Evolutionary conservation across 177 flowering plant genomes (phyloP).

Genomic region (Tripterygium wilfordii): DNA sequence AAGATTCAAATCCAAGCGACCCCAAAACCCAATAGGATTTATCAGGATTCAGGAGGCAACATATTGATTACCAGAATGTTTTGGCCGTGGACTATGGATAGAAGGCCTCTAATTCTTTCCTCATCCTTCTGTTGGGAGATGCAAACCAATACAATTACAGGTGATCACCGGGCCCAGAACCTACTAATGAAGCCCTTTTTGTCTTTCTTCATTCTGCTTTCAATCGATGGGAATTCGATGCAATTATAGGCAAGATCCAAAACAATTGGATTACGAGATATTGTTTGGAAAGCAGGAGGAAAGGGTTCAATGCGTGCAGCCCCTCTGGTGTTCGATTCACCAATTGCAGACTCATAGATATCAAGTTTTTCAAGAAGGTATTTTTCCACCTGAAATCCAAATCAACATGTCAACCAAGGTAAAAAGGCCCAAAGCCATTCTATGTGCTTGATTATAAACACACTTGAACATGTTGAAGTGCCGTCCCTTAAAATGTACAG

Average conservation of each 20-base stretch:
- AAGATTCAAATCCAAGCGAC: too few relatives aligned
- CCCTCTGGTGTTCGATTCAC: slow-evolving; percentile 50
- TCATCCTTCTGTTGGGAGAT: too few relatives aligned
- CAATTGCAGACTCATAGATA: slow-evolving; percentile 71
- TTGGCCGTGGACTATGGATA: too few relatives aligned
- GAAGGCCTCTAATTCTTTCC: too few relatives aligned
- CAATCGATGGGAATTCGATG: slow-evolving; percentile 89
- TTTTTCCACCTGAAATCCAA: slow-evolving; percentile 49
- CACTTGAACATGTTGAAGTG: too few relatives aligned
- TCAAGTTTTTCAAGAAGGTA: slow-evolving; percentile 78
- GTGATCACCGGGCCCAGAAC: slow-evolving; percentile 44
- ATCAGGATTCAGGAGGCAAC: too few relatives aligned
- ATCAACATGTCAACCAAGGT: slow-evolving; percentile 6
- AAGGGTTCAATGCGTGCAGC: slow-evolving; percentile 60
- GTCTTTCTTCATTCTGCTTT: slow-evolving; percentile 87
- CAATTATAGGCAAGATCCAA: slow-evolving; percentile 75
- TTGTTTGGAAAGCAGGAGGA: slow-evolving; percentile 82
- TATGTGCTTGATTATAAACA: too few relatives aligned
- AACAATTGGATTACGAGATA: slow-evolving; percentile 84
- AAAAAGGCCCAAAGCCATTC: too few relatives aligned
- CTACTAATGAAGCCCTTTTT: slow-evolving; percentile 81
- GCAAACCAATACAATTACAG: too few relatives aligned
- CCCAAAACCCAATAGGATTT: too few relatives aligned
- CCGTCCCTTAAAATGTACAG: too few relatives aligned
- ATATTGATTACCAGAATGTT: too few relatives aligned